Conservation (phyloP, 1,139 yeast genomes). For the Candida gigantensis region DNA sequence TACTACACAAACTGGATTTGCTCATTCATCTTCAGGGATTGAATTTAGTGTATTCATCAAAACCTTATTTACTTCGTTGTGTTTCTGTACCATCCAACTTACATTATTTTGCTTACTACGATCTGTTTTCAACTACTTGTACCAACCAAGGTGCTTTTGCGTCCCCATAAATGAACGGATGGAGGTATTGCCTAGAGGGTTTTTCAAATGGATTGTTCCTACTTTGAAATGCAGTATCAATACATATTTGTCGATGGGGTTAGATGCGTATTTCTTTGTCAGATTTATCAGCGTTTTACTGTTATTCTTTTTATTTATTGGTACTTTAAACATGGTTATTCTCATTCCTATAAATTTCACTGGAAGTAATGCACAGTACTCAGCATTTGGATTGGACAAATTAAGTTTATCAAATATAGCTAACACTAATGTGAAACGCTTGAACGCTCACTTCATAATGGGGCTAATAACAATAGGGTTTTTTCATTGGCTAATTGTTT, state of each 20-base stretch:
- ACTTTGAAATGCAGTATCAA: constrained; percentile 40
- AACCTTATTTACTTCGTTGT: constrained; percentile 51
- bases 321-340: constrained; percentile 52
- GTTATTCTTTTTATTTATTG: constrained; percentile 49
- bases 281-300: constrained; percentile 52
- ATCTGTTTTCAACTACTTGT: constrained; percentile 46
- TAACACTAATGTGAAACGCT: constrained; percentile 39
- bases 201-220: constrained; percentile 52
- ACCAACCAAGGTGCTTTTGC: constrained; percentile 56
- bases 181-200: constrained; percentile 39
- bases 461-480: constrained; percentile 50
- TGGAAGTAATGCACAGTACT: constrained; percentile 34
- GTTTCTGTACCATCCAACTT: constrained; percentile 54
- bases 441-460: constrained; percentile 58
- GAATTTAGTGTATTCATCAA: constrained; percentile 43
- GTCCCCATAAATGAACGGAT: constrained; percentile 41
- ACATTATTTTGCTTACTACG: constrained; percentile 54
- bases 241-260: constrained; percentile 49
- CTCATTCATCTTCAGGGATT: constrained; percentile 45
- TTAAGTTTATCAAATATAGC: constrained; percentile 65
- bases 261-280: constrained; percentile 67
- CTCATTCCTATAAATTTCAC: constrained; percentile 58
- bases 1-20: constrained; percentile 59
- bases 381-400: constrained; percentile 54
- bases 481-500: constrained; percentile 53